phyloP scores from a whole-genome alignment of 2,329 filamentous ascomycete species.

The Cephalotrichum gorgonifer region DNA sequence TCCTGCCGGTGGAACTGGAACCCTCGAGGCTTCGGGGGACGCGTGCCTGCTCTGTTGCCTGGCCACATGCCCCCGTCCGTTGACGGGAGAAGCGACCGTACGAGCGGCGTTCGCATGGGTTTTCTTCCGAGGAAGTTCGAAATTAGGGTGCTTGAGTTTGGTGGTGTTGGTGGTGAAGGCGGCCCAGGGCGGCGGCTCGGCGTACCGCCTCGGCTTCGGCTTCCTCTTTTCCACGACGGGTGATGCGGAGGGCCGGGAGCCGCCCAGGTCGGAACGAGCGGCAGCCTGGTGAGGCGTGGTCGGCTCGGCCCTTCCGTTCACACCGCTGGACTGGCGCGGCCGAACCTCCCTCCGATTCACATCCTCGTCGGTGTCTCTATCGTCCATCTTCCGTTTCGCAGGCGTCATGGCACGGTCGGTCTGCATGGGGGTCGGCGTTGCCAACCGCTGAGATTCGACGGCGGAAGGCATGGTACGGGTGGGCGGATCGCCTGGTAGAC shows the following conservation, averaged over 20 bases:
- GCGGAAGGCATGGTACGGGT: constrained; percentile 5
- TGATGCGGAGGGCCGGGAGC: not conserved
- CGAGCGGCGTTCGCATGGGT: not conserved
- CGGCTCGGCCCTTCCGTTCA: not conserved
- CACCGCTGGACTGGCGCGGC: not conserved
- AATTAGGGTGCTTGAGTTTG: constrained; percentile 3
- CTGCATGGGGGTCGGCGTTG: not conserved
- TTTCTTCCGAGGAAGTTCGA: constrained; percentile 1
- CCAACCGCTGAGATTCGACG: not conserved
- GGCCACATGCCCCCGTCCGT: not conserved
- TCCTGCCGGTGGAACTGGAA: constrained; percentile 2
- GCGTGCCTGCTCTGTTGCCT: not conserved
- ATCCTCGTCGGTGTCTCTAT: constrained; percentile 17
- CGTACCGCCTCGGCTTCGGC: constrained; percentile 2
- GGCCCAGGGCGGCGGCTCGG: constrained; percentile 5
- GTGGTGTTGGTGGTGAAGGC: not conserved
- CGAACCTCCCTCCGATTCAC: constrained; percentile 1
- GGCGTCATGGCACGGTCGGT: constrained; percentile 18
- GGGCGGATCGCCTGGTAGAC: constrained; percentile 34
- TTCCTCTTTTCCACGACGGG: not conserved
- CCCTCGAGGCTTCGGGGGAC: constrained; percentile 2
- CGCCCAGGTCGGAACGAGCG: not conserved
- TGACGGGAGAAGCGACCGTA: not conserved
- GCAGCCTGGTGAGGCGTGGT: not conserved
- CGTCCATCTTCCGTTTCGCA: constrained; percentile 28